Conservation (phyloP, 768 basidiomycete genomes). For the Atractiella rhizophila region DNA sequence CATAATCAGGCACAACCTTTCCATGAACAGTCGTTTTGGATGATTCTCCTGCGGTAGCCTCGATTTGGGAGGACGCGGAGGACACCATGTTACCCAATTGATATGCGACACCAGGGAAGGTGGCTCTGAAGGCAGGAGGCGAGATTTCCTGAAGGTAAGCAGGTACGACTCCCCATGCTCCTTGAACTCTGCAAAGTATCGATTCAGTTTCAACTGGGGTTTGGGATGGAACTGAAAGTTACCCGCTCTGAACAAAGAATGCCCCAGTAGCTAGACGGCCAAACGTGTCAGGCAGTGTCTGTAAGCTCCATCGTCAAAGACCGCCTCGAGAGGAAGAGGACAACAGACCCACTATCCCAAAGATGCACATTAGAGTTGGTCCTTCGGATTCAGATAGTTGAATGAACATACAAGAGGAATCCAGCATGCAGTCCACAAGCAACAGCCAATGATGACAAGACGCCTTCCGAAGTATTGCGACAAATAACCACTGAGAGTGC, state of each 20-base stretch:
- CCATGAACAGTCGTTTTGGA: constrained; percentile 29
- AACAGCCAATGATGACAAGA: constrained; percentile 47
- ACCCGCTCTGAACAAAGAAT: constrained; percentile 47
- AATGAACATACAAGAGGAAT: no score
- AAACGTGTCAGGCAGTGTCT: constrained; percentile 55
- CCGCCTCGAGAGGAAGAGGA: no score
- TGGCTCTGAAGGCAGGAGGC: constrained; percentile 66
- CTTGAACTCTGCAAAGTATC: constrained; percentile 10
- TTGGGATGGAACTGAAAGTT: no score
- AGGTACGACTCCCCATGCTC: constrained; percentile 26
- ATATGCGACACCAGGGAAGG: constrained; percentile 64
- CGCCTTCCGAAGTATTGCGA: constrained; percentile 59
- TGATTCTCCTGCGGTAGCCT: constrained; percentile 41
- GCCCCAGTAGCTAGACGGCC: constrained; percentile 49
- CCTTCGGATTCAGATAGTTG: no score
- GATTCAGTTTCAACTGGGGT: no score
- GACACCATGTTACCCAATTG: constrained; percentile 60
- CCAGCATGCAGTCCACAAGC: constrained; percentile 29
- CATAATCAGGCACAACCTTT: constrained; percentile 13
- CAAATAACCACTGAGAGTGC: constrained; percentile 16
- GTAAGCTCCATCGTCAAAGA: no score
- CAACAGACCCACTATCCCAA: no score
- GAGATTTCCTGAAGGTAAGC: constrained; percentile 62
- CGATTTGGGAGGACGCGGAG: constrained; percentile 41
- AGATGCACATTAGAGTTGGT: no score